Evolutionary conservation across 2,329 filamentous ascomycete species (phyloP), one percentile per base, ranked within the genome.

Genomic region (Nemania diffusa): DNA sequence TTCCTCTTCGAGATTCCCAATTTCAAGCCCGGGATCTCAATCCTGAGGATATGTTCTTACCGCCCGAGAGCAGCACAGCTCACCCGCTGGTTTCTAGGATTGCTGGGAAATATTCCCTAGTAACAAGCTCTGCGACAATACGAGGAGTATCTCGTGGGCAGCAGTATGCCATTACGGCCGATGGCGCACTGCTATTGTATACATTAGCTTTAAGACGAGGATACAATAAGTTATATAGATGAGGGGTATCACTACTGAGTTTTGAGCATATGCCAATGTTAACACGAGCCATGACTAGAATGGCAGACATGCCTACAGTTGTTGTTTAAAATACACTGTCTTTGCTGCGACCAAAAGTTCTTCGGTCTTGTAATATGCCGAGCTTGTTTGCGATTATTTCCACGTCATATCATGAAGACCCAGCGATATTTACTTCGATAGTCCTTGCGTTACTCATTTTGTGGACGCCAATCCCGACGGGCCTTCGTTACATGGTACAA

Each of bases 61-160:
- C 15, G 44, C 17, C 1, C 42, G n/a, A n/a, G n/a, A 66, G 37
- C 27, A 51, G 32, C 26, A 56, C 50, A 20, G 53, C 67, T 27
- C 69, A 17, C 60, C 65, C 13, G 53, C 55, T 34, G 67, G 69
- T 4, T 70, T 64, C 26, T 70, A 63, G 67, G 68, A 71, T 34
- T 55, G 51, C 51, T 48, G 34, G 42, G 42, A 8, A 17, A 3
- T 52, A 24, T 48, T 62, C 40, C 40, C 60, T 17, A 40, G 8
- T 50, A 51, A 62, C n/a, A 52, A 57, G 9, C 42, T 57, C 51
- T 24, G 51, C 17, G 60, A 24, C 11, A 48, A 17, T 20, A 32
- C 26, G 60, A 62, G 24, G 40, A 62, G 40, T 56, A 46, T 32
- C 50, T 48, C 26, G 3, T 29, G 59, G 59, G 59, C 59, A 62